Evolutionary conservation across 768 basidiomycete genomes (phyloP).

Genomic region (Royoungia palumana): DNA sequence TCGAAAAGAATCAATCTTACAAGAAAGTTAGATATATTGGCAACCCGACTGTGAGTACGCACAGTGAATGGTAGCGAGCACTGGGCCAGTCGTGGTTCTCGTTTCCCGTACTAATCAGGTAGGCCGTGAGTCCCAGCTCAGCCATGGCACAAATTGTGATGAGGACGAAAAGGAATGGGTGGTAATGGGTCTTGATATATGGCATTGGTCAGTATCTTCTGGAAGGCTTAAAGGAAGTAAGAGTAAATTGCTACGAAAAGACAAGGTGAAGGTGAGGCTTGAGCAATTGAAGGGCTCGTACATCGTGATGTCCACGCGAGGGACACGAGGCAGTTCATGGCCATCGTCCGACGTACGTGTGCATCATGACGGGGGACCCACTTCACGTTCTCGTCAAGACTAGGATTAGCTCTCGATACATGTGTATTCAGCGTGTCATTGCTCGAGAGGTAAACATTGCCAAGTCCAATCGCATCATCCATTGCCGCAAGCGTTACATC

Average conservation of each 20-base stretch:
- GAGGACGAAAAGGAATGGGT: constrained; percentile 59
- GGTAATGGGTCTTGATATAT: constrained; percentile 51
- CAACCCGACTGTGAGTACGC: constrained; percentile 24
- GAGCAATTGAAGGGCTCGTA: constrained; percentile 19
- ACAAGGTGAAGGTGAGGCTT: constrained; percentile 6
- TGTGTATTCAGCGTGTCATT: constrained; percentile 13
- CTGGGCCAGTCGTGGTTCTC: constrained; percentile 59
- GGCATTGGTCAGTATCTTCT: constrained; percentile 31
- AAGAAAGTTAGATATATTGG: constrained; percentile 3
- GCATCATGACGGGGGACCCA: constrained; percentile 1
- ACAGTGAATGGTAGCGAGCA: constrained; percentile 63
- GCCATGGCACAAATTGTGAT: constrained; percentile 67
- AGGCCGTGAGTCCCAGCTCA: constrained; percentile 72
- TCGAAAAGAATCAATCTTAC: constrained; percentile 53
- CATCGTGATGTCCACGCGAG: constrained; percentile 31
- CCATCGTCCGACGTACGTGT: constrained; percentile 2
- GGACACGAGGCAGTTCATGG: constrained; percentile 28
- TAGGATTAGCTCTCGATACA: constrained; percentile 10
- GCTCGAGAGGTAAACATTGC: constrained; percentile 7
- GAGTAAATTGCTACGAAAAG: constrained; percentile 13
- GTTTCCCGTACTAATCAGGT: constrained; percentile 67
- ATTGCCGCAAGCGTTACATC: constrained; percentile 25
- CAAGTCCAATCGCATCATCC: constrained; percentile 13
- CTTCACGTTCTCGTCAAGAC: constrained; percentile 11
- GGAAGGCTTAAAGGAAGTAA: constrained; percentile 6